These are phyloP conservation scores for Penicillium psychrofluorescens DNA, from an alignment of 495 filamentous ascomycete species.

Conservation along the genomic window DNA sequence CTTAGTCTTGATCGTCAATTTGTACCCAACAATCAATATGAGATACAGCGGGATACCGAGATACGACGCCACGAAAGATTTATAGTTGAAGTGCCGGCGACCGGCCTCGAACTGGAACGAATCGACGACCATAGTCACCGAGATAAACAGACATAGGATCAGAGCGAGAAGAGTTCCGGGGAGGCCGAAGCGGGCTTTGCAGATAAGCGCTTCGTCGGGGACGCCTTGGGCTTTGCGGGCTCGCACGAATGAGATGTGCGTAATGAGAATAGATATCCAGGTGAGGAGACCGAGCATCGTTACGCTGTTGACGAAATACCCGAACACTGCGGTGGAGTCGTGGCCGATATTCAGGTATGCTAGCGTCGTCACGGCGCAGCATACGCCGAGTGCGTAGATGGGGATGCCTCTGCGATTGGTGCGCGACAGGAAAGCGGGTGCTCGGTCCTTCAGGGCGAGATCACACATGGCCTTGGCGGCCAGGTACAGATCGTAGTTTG, in stretches of 20 bases:
- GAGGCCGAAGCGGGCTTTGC: constrained; percentile 64
- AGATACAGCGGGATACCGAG: constrained; percentile 73
- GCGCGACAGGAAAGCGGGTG: constrained; percentile 58
- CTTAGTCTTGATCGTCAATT: constrained; percentile 44
- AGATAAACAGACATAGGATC: constrained; percentile 59
- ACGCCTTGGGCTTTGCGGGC: constrained; percentile 64
- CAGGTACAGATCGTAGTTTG: constrained; percentile 56
- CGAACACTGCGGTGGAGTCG: constrained; percentile 58
- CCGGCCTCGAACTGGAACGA: constrained; percentile 42
- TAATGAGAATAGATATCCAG: constrained; percentile 71
- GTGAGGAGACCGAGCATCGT: constrained; percentile 64
- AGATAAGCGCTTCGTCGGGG: constrained; percentile 53
- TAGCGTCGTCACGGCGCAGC: constrained; percentile 51
- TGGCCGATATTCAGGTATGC: constrained; percentile 67
- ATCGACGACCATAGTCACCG: constrained; percentile 63
- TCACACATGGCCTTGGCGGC: constrained; percentile 70
- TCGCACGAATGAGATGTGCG: constrained; percentile 68
- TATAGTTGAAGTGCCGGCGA: constrained; percentile 46
- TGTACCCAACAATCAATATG: constrained; percentile 60
- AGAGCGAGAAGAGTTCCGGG: constrained; percentile 60
- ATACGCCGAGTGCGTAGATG: constrained; percentile 54
- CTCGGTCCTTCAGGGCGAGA: constrained; percentile 62
- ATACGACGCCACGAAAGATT: constrained; percentile 70
- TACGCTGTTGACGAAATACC: constrained; percentile 70
- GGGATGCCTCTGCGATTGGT: constrained; percentile 69